A percentile compares a stretch with the other conserved stretches of the same genome.
These are phyloP conservation scores for Zasmidium citrigriseum DNA, from an alignment of 2,329 filamentous ascomycete species.

Conservation along the genomic window DNA sequence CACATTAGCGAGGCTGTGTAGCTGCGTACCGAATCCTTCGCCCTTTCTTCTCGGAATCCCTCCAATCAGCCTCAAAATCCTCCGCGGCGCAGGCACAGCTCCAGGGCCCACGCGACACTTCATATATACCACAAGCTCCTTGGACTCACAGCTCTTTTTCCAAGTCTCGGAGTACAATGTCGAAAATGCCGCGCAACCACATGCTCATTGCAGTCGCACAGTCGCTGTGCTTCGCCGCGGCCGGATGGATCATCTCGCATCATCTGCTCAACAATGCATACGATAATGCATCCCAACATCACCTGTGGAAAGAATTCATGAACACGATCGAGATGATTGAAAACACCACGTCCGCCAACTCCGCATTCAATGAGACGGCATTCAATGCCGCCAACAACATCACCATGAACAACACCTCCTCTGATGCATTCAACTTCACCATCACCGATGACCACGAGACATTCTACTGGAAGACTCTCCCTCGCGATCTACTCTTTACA, in stretches of 20 bases:
- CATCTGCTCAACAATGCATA: neutral
- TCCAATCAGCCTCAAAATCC: too few relatives aligned
- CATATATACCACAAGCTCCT: too few relatives aligned
- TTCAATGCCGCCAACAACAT: neutral
- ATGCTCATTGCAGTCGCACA: conserved; percentile 1
- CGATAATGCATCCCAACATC: neutral
- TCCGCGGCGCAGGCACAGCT: too few relatives aligned
- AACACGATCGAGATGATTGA: neutral
- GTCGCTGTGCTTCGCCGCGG: neutral
- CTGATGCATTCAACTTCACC: neutral
- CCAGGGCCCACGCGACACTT: too few relatives aligned
- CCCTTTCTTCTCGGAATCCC: too few relatives aligned
- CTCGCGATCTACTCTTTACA: conserved; percentile 5
- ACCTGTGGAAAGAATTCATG: neutral
- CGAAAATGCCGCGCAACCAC: neutral
- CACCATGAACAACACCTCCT: neutral
- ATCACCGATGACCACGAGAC: neutral
- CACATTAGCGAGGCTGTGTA: too few relatives aligned
- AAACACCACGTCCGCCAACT: neutral
- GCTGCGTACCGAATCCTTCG: too few relatives aligned
- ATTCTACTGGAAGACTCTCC: conserved; percentile 15
- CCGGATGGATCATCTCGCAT: neutral
- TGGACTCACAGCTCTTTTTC: too few relatives aligned
- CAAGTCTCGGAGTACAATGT: too few relatives aligned
- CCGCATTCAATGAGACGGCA: neutral